phyloP scores from a whole-genome alignment of 805 yeast genomes.

The Isabelozyma rhagii region DNA sequence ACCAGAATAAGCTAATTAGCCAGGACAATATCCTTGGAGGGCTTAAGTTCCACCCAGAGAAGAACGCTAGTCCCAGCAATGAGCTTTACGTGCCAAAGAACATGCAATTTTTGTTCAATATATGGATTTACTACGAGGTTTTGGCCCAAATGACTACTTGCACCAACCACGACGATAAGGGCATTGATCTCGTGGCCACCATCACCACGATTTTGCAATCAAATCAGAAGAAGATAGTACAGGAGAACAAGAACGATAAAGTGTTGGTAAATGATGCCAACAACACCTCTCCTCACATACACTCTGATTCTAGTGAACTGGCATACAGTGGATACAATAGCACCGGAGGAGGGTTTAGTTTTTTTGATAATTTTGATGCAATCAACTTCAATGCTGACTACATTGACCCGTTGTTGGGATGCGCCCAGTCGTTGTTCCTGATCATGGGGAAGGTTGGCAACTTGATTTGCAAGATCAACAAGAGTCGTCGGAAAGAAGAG shows the following conservation, averaged over 20 bases:
- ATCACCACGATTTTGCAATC: slow-evolving; percentile 31
- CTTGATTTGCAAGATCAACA: slow-evolving; percentile 49
- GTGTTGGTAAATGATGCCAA: not conserved
- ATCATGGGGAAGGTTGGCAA: slow-evolving; percentile 63
- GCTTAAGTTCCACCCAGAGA: not conserved
- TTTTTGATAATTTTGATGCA: slow-evolving; percentile 40
- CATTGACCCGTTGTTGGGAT: slow-evolving; percentile 66
- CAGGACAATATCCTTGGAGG: not conserved
- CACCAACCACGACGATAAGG: slow-evolving; percentile 41
- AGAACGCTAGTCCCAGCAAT: slow-evolving; percentile 3
- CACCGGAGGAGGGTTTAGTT: slow-evolving; percentile 12
- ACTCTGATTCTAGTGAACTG: slow-evolving; percentile 26
- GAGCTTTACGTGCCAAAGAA: slow-evolving; percentile 32
- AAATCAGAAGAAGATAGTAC: slow-evolving; percentile 12
- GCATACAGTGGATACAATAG: slow-evolving; percentile 4
- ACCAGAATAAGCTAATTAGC: not conserved
- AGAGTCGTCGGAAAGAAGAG: slow-evolving; percentile 16
- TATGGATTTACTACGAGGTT: slow-evolving; percentile 69
- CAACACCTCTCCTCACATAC: slow-evolving; percentile 9
- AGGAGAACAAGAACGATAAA: slow-evolving; percentile 4
- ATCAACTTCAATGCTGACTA: slow-evolving; percentile 32
- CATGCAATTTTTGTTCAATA: slow-evolving; percentile 53
- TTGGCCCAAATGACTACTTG: slow-evolving; percentile 62
- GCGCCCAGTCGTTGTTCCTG: slow-evolving; percentile 62
- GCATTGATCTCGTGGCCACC: slow-evolving; percentile 39